A percentile compares a stretch with the other conserved stretches of the same genome.
Conservation (phyloP, 768 basidiomycete genomes). For the Suillus clintonianus region DNA sequence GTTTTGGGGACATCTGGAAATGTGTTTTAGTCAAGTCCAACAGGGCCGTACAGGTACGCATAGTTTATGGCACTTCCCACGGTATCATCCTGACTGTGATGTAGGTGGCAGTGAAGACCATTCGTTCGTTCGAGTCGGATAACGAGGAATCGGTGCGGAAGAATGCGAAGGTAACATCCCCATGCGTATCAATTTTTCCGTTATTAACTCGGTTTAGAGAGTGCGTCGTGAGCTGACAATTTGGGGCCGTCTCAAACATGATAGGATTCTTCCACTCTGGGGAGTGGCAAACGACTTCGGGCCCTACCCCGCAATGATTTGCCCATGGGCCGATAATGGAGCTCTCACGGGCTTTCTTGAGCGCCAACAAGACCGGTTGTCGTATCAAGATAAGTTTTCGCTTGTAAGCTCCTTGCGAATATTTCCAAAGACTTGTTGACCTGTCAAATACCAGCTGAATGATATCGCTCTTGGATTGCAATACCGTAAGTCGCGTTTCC, state of each 20-base stretch:
- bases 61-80: neutral
- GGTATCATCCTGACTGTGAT: neutral
- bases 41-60: neutral
- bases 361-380: neutral
- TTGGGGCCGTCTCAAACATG: conserved; percentile 21
- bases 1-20: conserved; percentile 8
- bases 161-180: neutral
- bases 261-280: conserved; percentile 20
- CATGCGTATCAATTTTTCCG: neutral
- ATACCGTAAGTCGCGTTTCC: neutral
- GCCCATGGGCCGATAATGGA: conserved; percentile 20
- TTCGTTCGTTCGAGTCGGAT: neutral
- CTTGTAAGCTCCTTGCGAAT: conserved; percentile 13
- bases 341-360: conserved; percentile 16
- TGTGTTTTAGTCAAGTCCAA: neutral
- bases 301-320: conserved; percentile 22
- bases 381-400: conserved; percentile 10
- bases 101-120: conserved; percentile 6
- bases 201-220: conserved; percentile 5
- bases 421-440: neutral
- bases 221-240: conserved; percentile 22
- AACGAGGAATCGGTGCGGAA: neutral
- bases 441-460: neutral
- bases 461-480: neutral
- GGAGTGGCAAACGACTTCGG: conserved; percentile 21